Evolutionary conservation across 129 eudicot species (phyloP).

Genomic region (Saussurea involucrata): DNA sequence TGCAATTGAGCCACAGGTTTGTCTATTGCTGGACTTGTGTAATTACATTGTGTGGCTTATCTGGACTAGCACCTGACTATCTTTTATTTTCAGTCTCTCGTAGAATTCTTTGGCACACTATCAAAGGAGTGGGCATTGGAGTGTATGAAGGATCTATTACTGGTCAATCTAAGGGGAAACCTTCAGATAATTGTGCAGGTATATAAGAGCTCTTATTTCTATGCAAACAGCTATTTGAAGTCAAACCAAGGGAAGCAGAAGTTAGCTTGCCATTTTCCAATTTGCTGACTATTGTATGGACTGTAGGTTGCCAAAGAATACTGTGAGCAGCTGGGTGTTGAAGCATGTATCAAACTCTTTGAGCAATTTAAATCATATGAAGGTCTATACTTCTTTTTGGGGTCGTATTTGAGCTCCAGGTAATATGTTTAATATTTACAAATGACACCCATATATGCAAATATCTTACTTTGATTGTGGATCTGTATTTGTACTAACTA

Average conservation of each 20-base stretch:
- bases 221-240: background rate
- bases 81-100: constrained; percentile 68
- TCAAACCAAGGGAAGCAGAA: constrained; percentile 1
- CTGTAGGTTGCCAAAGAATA: constrained; percentile 95
- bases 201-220: constrained; percentile 7
- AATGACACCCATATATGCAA: background rate
- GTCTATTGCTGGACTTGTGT: constrained; percentile 5
- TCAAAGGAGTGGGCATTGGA: constrained; percentile 94
- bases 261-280: background rate
- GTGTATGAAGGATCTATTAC: constrained; percentile 96
- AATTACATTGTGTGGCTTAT: background rate
- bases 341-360: constrained; percentile 85
- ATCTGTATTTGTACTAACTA: constrained; percentile 1
- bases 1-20: constrained; percentile 99
- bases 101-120: constrained; percentile 94
- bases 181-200: constrained; percentile 99
- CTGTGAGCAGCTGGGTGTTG: constrained; percentile 91
- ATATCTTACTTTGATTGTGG: background rate
- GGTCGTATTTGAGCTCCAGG: constrained; percentile 98
- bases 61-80: constrained; percentile 1
- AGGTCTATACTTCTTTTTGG: constrained; percentile 90
- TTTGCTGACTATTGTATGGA: constrained; percentile 2
- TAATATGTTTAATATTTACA: constrained; percentile 9
- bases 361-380: constrained; percentile 97
- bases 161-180: constrained; percentile 94